Conservation (phyloP, 176 grass and related monocot genomes). For the Zizania latifolia region DNA sequence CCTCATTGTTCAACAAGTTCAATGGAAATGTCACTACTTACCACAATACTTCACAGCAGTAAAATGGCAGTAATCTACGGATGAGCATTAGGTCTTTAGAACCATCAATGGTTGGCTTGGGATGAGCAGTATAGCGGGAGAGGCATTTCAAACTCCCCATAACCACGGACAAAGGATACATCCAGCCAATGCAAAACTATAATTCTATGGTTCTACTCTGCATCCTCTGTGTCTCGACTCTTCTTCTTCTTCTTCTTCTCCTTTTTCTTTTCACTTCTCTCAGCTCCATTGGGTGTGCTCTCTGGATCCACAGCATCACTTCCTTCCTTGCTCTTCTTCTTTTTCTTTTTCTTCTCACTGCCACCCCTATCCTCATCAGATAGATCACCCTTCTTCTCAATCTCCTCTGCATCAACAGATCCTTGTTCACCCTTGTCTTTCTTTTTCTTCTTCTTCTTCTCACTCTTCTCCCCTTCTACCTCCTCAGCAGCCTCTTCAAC, state of each 20-base stretch:
- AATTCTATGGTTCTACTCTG: conserved; percentile 16
- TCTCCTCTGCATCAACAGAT: conserved; percentile 20
- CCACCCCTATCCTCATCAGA: conserved; percentile 36
- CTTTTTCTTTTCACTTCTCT: conserved; percentile 69
- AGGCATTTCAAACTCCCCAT: conserved; percentile 5
- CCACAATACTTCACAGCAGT: background rate
- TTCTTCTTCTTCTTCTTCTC: conserved; percentile 97
- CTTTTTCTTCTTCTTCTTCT: conserved; percentile 93
- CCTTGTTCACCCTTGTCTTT: conserved; percentile 48
- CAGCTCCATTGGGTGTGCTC: background rate
- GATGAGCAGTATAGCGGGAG: background rate
- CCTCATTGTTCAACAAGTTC: background rate
- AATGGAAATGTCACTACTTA: background rate
- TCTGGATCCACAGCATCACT: conserved; percentile 13
- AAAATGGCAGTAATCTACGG: conserved; percentile 22
- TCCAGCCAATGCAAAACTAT: background rate
- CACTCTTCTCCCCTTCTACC: conserved; percentile 53
- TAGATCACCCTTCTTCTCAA: conserved; percentile 32
- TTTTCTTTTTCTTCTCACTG: conserved; percentile 69
- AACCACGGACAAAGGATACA: background rate
- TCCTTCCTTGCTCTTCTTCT: conserved; percentile 69
- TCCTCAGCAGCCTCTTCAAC: conserved; percentile 38
- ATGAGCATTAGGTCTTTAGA: conserved; percentile 10
- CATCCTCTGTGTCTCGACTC: conserved; percentile 39
- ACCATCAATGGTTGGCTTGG: conserved; percentile 4